phyloP scores from a whole-genome alignment of 371 early-diverging fungal species.

The Rhizomucor pusillus region DNA sequence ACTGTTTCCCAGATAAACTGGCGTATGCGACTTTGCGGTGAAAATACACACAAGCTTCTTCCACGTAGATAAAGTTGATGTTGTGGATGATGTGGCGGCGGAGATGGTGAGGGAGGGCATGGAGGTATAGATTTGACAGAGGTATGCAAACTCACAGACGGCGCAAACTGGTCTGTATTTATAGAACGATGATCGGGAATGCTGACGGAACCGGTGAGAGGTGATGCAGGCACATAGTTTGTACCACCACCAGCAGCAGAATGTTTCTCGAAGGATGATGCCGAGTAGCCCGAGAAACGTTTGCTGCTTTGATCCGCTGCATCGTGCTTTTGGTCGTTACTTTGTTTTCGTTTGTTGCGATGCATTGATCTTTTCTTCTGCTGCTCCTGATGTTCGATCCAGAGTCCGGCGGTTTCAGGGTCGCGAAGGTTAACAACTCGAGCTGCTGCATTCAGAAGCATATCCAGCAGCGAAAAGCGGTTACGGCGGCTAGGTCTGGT shows the following conservation, averaged over 20 bases:
- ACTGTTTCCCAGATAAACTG: constrained; percentile 26
- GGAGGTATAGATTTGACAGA: background rate
- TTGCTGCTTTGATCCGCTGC: background rate
- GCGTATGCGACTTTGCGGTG: constrained; percentile 25
- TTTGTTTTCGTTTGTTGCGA: background rate
- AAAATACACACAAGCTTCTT: constrained; percentile 16
- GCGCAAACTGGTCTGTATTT: background rate
- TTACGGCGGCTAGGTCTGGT: background rate
- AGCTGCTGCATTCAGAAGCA: constrained; percentile 8
- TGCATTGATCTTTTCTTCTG: constrained; percentile 1
- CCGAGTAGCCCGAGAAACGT: background rate
- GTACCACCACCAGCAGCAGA: background rate
- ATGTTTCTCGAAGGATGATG: background rate
- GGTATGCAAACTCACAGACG: background rate
- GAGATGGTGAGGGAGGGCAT: background rate
- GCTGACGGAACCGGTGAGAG: no score
- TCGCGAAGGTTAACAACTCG: constrained; percentile 38
- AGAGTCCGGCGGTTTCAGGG: constrained; percentile 18
- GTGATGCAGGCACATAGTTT: no score
- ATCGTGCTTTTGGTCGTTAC: background rate
- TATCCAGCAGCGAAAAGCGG: constrained; percentile 12
- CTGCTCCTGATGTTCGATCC: constrained; percentile 3
- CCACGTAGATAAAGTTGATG: constrained; percentile 3
- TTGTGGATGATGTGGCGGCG: background rate
- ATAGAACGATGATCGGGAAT: no score